Conservation (phyloP, 23 red algal species). For the Pyropia haitanensis region DNA sequence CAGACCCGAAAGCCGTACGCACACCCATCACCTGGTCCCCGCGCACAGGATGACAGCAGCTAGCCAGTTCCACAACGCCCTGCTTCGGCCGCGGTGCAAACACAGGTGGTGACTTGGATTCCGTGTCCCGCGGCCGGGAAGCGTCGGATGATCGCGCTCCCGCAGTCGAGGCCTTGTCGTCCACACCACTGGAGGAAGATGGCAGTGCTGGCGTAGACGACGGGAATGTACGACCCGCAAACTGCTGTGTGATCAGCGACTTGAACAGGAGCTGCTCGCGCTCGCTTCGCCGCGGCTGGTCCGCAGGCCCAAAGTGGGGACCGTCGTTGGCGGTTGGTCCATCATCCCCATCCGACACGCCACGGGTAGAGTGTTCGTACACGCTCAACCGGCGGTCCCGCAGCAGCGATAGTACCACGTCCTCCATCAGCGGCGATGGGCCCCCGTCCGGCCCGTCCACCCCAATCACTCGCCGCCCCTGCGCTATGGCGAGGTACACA, state of each 20-base stretch:
- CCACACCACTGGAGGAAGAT: too few relatives aligned
- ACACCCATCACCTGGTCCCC: slow-evolving; percentile 66
- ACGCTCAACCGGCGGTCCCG: slow-evolving; percentile 23
- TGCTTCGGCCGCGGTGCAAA: not conserved
- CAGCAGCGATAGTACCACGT: slow-evolving; percentile 38
- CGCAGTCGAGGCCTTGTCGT: too few relatives aligned
- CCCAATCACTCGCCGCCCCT: slow-evolving; percentile 8
- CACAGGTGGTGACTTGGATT: too few relatives aligned
- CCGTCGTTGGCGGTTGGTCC: too few relatives aligned
- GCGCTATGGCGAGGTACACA: slow-evolving; percentile 37
- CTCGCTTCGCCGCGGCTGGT: not conserved
- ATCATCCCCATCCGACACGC: too few relatives aligned
- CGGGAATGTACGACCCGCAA: too few relatives aligned
- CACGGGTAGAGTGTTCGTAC: not conserved
- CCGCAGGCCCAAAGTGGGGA: not conserved
- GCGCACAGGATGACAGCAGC: slow-evolving; percentile 61
- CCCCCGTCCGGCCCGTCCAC: slow-evolving; percentile 7
- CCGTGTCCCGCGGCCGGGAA: too few relatives aligned
- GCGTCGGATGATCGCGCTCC: too few relatives aligned
- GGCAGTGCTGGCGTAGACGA: too few relatives aligned
- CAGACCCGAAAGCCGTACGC: not conserved
- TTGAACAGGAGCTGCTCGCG: not conserved
- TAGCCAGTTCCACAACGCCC: slow-evolving; percentile 17
- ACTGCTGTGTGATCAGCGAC: not conserved
- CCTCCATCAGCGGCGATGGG: slow-evolving; percentile 13